Percentiles rank a stretch among this genome's conserved stretches.
Evolutionary conservation across 2,329 filamentous ascomycete species (phyloP).

Genomic region (Conoideocrella luteorostrata): DNA sequence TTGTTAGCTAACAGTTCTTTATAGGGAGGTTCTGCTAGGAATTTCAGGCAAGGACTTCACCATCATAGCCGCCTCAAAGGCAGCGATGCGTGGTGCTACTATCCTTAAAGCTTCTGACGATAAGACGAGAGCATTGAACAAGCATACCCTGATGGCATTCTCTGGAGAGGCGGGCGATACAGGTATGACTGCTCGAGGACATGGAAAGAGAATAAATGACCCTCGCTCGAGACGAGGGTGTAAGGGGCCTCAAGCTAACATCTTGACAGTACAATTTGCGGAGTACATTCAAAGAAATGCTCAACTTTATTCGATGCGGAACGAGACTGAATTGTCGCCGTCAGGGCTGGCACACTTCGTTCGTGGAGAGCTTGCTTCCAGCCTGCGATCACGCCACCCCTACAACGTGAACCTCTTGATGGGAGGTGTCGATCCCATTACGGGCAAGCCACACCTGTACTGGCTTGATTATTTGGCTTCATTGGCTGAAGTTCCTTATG

Average conservation of each 20-base stretch:
- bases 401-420: constrained; percentile 97
- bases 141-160: constrained; percentile 91
- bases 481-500: constrained; percentile 82
- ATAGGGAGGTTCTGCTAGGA: constrained; percentile 93
- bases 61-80: constrained; percentile 94
- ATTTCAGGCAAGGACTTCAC: constrained; percentile 99
- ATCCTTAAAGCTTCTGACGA: constrained; percentile 93
- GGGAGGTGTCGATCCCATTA: constrained; percentile 88
- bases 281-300: constrained; percentile 99
- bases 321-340: constrained; percentile 85
- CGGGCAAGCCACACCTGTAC: constrained; percentile 83
- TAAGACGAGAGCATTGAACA: constrained; percentile 90
- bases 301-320: constrained; percentile 97
- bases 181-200: constrained; percentile 43
- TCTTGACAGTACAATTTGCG: constrained; percentile 79
- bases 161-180: constrained; percentile 96
- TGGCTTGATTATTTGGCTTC: constrained; percentile 97
- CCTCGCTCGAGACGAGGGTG: too few relatives aligned
- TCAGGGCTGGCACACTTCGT: constrained; percentile 89
- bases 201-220: too few relatives aligned
- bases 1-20: constrained; percentile 4
- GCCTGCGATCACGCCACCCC: constrained; percentile 83
- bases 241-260: constrained; percentile 16
- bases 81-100: constrained; percentile 93
- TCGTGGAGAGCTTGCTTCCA: constrained; percentile 84